Evolutionary conservation across 2,329 filamentous ascomycete genomes (phyloP).

Genomic region (Penicillium nordicum): DNA sequence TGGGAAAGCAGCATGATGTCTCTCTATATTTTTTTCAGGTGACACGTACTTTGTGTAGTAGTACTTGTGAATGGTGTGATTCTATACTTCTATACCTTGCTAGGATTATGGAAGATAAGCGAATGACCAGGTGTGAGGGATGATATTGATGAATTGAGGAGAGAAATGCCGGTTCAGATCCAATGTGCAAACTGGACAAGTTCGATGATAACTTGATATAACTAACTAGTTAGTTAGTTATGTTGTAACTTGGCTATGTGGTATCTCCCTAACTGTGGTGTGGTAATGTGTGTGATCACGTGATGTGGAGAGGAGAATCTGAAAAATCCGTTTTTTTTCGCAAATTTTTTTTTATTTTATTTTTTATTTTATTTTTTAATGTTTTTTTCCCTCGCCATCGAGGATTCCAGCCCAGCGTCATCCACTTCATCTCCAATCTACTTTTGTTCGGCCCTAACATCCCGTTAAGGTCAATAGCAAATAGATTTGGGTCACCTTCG

Average conservation of each 20-base stretch:
- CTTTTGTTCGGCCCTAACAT: conserved; percentile 10
- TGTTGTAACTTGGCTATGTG: neutral
- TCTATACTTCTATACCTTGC: conserved; percentile 8
- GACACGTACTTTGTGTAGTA: neutral
- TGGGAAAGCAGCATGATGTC: conserved; percentile 17
- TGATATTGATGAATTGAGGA: neutral
- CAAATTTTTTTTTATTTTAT: conserved; percentile 12
- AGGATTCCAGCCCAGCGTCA: conserved; percentile 23
- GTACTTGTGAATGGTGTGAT: neutral
- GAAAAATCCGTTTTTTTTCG: conserved; percentile 12
- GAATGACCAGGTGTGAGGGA: neutral
- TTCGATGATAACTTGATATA: neutral
- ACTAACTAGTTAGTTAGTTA: too few relatives aligned
- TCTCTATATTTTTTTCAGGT: neutral
- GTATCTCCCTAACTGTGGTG: neutral
- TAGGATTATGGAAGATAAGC: conserved; percentile 8
- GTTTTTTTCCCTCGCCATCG: conserved; percentile 22
- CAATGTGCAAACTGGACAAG: neutral
- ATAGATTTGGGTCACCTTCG: conserved; percentile 3
- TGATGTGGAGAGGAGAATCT: conserved; percentile 20
- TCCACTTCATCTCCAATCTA: conserved; percentile 24
- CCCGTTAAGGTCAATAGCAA: conserved; percentile 4
- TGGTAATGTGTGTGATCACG: conserved; percentile 6
- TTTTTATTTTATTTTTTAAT: conserved; percentile 21
- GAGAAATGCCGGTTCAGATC: neutral